Percentiles rank a stretch among this genome's conserved stretches.
These are phyloP conservation scores for Juglanconis juglandina DNA, from an alignment of 2,329 filamentous ascomycete genomes.

Conservation along the genomic window DNA sequence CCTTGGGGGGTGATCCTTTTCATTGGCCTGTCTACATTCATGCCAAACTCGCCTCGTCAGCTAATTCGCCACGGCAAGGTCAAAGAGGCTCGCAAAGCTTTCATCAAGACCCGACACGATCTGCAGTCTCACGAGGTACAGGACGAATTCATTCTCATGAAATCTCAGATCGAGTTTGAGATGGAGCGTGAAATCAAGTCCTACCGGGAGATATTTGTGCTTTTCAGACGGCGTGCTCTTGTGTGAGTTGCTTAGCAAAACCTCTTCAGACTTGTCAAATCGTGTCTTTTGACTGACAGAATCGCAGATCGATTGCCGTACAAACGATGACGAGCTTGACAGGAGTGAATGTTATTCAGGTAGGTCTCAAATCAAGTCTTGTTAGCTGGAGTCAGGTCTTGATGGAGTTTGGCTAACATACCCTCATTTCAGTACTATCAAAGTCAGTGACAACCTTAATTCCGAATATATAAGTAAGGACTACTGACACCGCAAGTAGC, in stretches of 20 bases:
- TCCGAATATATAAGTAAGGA: no score
- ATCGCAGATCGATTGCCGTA: conserved; percentile 42
- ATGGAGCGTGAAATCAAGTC: conserved; percentile 52
- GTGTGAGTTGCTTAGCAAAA: conserved; percentile 34
- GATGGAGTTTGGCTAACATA: conserved; percentile 29
- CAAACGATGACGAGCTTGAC: conserved; percentile 57
- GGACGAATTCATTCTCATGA: conserved; percentile 53
- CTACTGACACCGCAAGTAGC: conserved; percentile 28
- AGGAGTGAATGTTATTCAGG: conserved; percentile 54
- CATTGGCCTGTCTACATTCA: conserved; percentile 50
- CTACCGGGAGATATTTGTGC: conserved; percentile 46
- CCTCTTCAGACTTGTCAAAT: background rate
- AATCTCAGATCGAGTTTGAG: conserved; percentile 53
- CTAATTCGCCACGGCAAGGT: conserved; percentile 47
- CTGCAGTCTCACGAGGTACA: conserved; percentile 40
- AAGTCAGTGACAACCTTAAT: conserved; percentile 7
- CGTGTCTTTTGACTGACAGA: background rate
- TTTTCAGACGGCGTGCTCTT: conserved; percentile 49
- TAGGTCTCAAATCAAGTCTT: background rate
- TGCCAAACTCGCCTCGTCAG: conserved; percentile 53
- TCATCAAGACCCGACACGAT: conserved; percentile 45
- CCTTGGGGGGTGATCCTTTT: conserved; percentile 55
- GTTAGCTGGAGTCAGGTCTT: background rate
- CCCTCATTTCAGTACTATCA: conserved; percentile 12
- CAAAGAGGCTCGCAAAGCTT: conserved; percentile 46